phyloP scores from a whole-genome alignment of 495 filamentous ascomycete genomes.

The Aspergillus steynii region DNA sequence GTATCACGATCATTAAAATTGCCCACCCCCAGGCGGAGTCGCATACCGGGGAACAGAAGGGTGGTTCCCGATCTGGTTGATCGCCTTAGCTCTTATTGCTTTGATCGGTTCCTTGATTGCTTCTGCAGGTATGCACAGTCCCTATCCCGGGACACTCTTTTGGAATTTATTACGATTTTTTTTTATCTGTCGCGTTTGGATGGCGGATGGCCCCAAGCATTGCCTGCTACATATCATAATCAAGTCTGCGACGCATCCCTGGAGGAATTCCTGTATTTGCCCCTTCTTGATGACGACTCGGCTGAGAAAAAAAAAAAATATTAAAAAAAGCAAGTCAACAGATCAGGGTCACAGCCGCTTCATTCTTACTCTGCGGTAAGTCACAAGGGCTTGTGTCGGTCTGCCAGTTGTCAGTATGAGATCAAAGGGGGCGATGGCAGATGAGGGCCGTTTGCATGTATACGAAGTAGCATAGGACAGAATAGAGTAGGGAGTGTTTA shows the following conservation, averaged over 20 bases:
- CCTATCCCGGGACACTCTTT: slow-evolving; percentile 1
- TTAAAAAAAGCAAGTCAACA: slow-evolving; percentile 9
- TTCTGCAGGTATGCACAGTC: slow-evolving; percentile 14
- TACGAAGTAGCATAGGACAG: background rate
- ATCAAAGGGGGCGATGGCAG: slow-evolving; percentile 2
- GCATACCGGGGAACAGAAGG: slow-evolving; percentile 23
- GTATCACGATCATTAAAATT: slow-evolving; percentile 3
- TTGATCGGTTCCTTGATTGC: slow-evolving; percentile 10
- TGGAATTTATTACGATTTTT: background rate
- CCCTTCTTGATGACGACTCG: background rate
- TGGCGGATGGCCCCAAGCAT: slow-evolving; percentile 1
- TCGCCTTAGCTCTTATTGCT: slow-evolving; percentile 14
- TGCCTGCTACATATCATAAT: slow-evolving; percentile 6
- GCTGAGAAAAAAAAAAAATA: background rate
- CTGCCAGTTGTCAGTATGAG: slow-evolving; percentile 29
- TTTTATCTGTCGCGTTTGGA: background rate
- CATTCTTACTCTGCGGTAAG: slow-evolving; percentile 11
- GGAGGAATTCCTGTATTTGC: background rate
- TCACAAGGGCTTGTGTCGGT: slow-evolving; percentile 22
- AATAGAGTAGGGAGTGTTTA: background rate
- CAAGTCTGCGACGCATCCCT: background rate
- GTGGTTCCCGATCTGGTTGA: slow-evolving; percentile 24
- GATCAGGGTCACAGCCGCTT: slow-evolving; percentile 18
- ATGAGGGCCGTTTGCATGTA: background rate
- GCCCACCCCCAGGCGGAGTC: slow-evolving; percentile 10